These are phyloP conservation scores for Pugionium cornutum DNA, from an alignment of 345 rosid species.

Conservation along the genomic window DNA sequence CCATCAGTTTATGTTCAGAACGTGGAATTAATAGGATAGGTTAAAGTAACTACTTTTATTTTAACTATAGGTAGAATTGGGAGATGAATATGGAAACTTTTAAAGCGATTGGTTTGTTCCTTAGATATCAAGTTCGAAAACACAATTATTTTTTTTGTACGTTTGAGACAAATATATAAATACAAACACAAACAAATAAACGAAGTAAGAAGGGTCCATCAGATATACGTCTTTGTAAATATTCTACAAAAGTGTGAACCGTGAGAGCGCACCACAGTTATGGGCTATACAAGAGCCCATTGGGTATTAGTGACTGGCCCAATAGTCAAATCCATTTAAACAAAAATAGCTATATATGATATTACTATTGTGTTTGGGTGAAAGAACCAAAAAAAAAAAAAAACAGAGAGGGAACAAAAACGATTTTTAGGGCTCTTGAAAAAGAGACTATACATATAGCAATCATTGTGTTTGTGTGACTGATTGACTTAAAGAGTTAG, in stretches of 20 bases:
- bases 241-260: no score
- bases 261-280: no score
- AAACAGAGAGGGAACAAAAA: constrained; percentile 15
- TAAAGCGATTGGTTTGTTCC: no score
- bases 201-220: no score
- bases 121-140: no score
- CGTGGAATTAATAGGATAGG: not conserved
- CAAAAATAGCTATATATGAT: not conserved
- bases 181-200: no score
- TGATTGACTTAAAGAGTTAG: constrained; percentile 22
- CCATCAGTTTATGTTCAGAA: constrained; percentile 31
- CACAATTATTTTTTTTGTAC: no score
- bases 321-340: not conserved
- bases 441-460: constrained; percentile 40
- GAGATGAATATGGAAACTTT: not conserved
- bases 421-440: constrained; percentile 28
- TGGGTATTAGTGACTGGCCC: not conserved
- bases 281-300: no score
- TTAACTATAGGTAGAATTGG: constrained; percentile 1
- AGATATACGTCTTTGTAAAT: no score
- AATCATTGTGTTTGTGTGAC: constrained; percentile 10
- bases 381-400: not conserved
- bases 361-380: not conserved
- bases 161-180: no score
- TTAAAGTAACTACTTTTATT: not conserved